Percentiles rank a stretch among this genome's conserved stretches.
Evolutionary conservation across 768 basidiomycete species (phyloP).

Genomic region (Phaffia australis): DNA sequence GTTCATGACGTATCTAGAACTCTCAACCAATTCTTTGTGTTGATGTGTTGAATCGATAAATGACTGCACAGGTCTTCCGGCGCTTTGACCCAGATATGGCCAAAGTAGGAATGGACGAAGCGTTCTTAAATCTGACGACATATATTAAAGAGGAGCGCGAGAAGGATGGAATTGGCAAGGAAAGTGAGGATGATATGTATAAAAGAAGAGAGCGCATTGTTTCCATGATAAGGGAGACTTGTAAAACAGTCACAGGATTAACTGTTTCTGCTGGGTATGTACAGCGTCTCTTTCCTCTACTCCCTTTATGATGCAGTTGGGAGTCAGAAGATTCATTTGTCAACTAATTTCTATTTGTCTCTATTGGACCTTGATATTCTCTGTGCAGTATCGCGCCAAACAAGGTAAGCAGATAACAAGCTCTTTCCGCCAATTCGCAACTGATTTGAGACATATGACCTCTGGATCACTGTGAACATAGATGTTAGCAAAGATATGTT

Average conservation of each 20-base stretch:
- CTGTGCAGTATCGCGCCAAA: slow-evolving; percentile 63
- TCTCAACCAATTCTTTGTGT: slow-evolving; percentile 4
- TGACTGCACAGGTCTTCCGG: too few species aligned
- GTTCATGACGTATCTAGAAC: slow-evolving; percentile 35
- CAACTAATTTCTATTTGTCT: neutral
- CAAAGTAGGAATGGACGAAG: slow-evolving; percentile 76
- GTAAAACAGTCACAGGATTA: slow-evolving; percentile 65
- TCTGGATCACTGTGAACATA: slow-evolving; percentile 31
- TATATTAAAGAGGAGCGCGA: neutral
- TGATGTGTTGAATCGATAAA: neutral
- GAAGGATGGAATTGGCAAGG: too few species aligned
- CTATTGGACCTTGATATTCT: neutral
- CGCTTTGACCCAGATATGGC: slow-evolving; percentile 55
- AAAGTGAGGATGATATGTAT: too few species aligned
- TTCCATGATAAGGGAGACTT: slow-evolving; percentile 57
- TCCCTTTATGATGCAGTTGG: neutral
- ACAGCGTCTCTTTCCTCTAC: neutral
- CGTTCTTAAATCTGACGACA: slow-evolving; percentile 66
- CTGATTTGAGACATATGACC: neutral
- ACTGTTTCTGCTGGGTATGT: slow-evolving; percentile 73
- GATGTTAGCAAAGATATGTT: slow-evolving; percentile 96
- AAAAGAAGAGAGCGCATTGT: slow-evolving; percentile 51
- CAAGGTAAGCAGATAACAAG: slow-evolving; percentile 37
- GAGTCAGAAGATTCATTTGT: neutral
- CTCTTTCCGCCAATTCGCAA: slow-evolving; percentile 1